Evolutionary conservation across 768 basidiomycete genomes (phyloP).

Genomic region (Trametes cinnabarina): DNA sequence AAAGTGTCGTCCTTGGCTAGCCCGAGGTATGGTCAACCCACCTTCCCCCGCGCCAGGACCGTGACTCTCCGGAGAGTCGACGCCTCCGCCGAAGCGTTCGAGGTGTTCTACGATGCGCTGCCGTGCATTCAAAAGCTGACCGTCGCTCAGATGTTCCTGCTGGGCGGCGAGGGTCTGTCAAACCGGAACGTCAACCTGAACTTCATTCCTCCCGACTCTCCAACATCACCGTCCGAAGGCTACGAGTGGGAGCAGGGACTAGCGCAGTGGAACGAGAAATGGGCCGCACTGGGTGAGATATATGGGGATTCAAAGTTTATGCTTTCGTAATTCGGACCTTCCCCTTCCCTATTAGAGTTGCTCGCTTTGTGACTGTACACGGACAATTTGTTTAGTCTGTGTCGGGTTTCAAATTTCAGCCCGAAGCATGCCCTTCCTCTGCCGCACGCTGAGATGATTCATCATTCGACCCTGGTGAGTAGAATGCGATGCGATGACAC

Average conservation of each 20-base stretch:
- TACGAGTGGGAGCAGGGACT: neutral
- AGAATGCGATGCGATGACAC: no score
- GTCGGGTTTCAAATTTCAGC: no score
- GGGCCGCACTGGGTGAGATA: no score
- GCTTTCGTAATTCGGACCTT: no score
- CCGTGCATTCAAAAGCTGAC: constrained; percentile 22
- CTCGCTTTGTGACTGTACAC: no score
- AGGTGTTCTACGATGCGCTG: constrained; percentile 19
- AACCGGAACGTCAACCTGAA: neutral
- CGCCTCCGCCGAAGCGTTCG: constrained; percentile 28
- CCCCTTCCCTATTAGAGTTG: no score
- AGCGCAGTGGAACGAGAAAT: no score
- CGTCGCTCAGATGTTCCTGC: constrained; percentile 21
- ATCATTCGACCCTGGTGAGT: no score
- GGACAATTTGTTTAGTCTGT: no score
- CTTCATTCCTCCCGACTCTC: neutral
- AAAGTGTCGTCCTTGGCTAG: constrained; percentile 24
- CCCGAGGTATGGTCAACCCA: constrained; percentile 16
- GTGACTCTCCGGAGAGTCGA: constrained; percentile 40
- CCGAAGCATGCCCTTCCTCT: no score
- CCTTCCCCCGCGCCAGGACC: constrained; percentile 37
- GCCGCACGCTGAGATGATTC: no score
- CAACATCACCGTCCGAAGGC: neutral
- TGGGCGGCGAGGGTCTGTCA: constrained; percentile 17
- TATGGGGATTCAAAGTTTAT: no score